These are phyloP conservation scores for Balakata baccata DNA, from an alignment of 345 rosid species.

Conservation along the genomic window DNA sequence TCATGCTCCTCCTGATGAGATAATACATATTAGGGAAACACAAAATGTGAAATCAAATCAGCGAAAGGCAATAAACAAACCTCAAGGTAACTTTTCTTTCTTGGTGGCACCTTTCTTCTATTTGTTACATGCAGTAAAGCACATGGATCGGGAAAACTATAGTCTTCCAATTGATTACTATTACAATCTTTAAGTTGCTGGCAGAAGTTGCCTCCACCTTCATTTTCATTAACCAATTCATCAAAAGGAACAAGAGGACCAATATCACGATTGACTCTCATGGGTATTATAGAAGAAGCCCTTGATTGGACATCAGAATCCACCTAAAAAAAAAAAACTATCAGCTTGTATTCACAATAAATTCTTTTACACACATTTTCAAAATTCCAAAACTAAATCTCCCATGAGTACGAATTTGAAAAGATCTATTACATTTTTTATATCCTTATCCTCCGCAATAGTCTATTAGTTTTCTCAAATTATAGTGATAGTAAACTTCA, in stretches of 20 bases:
- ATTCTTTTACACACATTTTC: no score
- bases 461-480: no score
- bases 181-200: conserved; percentile 41
- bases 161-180: conserved; percentile 34
- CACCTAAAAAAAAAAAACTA: conserved; percentile 38
- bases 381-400: no score
- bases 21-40: conserved; percentile 24
- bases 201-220: conserved; percentile 30
- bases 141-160: conserved; percentile 66
- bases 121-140: conserved; percentile 70
- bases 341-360: conserved; percentile 2
- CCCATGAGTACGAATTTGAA: no score
- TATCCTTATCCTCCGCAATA: no score
- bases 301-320: conserved; percentile 39
- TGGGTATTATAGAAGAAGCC: conserved; percentile 46
- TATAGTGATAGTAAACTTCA: no score
- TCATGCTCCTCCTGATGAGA: conserved; percentile 55
- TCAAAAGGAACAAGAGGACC: conserved; percentile 72
- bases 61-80: conserved; percentile 45
- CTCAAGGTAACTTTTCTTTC: conserved; percentile 49
- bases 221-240: conserved; percentile 50
- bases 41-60: conserved; percentile 18
- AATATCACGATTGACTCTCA: conserved; percentile 41
- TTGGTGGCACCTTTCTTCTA: conserved; percentile 62
- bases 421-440: no score